Percentiles rank a stretch among this genome's conserved stretches.
Evolutionary conservation across 345 rosid species (phyloP).

Genomic region (Aquilaria malaccensis): DNA sequence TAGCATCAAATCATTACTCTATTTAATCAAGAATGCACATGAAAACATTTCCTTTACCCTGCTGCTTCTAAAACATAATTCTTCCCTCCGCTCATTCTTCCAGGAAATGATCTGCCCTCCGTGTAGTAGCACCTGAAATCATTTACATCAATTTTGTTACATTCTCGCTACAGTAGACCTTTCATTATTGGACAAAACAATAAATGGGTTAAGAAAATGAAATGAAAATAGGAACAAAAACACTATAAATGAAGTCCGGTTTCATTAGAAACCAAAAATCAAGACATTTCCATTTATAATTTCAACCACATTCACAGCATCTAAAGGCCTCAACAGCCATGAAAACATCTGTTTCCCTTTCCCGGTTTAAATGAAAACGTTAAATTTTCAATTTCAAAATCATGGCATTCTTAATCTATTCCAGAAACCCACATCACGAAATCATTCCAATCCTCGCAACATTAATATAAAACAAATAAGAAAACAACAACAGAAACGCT

Average conservation of each 20-base stretch:
- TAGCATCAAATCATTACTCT: too few species aligned
- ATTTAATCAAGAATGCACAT: too few species aligned
- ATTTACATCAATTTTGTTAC: background rate
- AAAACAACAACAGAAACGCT: too few species aligned
- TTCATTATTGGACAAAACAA: too few species aligned
- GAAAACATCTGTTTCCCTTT: too few species aligned
- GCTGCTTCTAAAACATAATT: constrained; percentile 66
- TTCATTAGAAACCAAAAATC: too few species aligned
- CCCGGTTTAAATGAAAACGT: background rate
- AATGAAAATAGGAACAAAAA: too few species aligned
- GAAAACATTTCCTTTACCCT: constrained; percentile 33
- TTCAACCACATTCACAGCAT: background rate
- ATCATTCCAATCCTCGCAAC: background rate
- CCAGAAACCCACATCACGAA: background rate
- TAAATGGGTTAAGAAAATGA: too few species aligned
- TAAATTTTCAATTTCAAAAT: background rate
- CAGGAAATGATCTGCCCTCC: constrained; percentile 91
- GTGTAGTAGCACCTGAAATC: constrained; percentile 63
- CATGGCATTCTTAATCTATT: too few species aligned
- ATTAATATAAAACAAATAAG: background rate
- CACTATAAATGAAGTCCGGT: too few species aligned
- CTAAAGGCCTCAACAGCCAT: too few species aligned
- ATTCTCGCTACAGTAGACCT: too few species aligned
- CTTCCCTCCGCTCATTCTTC: constrained; percentile 80
- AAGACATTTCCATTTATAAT: background rate